Evolutionary conservation across 1,139 yeast species (phyloP), one percentile per base, ranked within the genome.

Genomic region (Tardiomyces blankii): DNA sequence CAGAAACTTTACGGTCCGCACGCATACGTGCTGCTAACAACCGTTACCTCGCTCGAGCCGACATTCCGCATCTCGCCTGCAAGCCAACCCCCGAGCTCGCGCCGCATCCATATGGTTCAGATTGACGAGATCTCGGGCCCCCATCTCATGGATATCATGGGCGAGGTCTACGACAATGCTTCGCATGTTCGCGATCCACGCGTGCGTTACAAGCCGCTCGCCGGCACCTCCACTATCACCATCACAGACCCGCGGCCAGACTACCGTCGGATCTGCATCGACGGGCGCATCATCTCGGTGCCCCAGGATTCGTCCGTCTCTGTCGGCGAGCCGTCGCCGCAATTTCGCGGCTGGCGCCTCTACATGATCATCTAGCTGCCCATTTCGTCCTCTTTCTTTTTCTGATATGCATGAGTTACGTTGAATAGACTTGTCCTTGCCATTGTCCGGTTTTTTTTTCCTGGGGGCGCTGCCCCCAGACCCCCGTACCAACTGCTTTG

Each of bases 51-150:
- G 45, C 75, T 87, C 46, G 96, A 88, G 60, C 74, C 77, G 2
- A 72, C 72, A 0, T 88, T 86, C 59, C 67, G 65, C 40, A 84
- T 89, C 16, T 86, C 93, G 44, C 96, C 96, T 0, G 48, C 61
- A 1, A 83, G 94, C 0, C 58, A 71, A 39, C 70, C 82, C 2
- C 64, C 72, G 1, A 66, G 73, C n/a, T 60, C 69, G 14, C 45
- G 49, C 13, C 18, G 16, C 4, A 63, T 86, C 8, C 78, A 78
- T 57, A 51, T 81, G 41, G 65, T 88, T 1, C 71, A 76, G 2
- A 75, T 85, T 51, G 71, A 68, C 0, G 64, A 76, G 21, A 60
- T 72, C 9, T 47, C 57, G 1, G 56, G 66, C 2, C 55, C 54
- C 0, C 62, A 64, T 18, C 70, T 85, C 18, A 65, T 80, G 70